A percentile compares a stretch with the other conserved stretches of the same genome.
phyloP scores from a whole-genome alignment of 2,329 filamentous ascomycete genomes.

The Fusarium compactum region DNA sequence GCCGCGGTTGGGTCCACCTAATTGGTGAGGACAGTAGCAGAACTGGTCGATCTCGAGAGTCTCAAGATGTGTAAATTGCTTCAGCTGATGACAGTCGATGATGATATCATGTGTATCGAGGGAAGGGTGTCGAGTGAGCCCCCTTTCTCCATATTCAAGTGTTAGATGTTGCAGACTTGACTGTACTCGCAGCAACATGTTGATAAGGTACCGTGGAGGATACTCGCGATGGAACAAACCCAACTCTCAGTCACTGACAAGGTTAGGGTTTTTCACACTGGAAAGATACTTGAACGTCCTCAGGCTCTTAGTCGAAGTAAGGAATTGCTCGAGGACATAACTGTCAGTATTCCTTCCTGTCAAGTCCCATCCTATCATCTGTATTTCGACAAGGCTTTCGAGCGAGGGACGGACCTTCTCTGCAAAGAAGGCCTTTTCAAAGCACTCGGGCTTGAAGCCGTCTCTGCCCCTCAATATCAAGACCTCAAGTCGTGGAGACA shows the following conservation, averaged over 20 bases:
- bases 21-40: background rate
- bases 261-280: background rate
- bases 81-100: background rate
- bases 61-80: background rate
- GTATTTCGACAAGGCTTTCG: background rate
- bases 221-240: background rate
- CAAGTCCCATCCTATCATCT: background rate
- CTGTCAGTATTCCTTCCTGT: background rate
- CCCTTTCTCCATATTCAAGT: background rate
- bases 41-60: background rate
- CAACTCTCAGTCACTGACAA: rapidly evolving
- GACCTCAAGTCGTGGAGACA: background rate
- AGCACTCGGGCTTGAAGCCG: rapidly evolving
- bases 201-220: background rate
- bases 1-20: rapidly evolving
- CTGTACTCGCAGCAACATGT: background rate
- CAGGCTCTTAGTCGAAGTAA: background rate
- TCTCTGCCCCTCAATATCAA: background rate
- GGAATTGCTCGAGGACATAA: background rate
- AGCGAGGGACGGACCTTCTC: background rate
- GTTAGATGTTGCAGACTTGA: background rate
- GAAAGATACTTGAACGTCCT: background rate
- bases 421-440: rapidly evolving
- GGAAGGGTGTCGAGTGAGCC: too few relatives aligned
- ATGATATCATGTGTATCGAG: background rate